Base-by-base conservation (phyloP, 2,329 filamentous ascomycete species). In the Knufia petricola region DNA sequence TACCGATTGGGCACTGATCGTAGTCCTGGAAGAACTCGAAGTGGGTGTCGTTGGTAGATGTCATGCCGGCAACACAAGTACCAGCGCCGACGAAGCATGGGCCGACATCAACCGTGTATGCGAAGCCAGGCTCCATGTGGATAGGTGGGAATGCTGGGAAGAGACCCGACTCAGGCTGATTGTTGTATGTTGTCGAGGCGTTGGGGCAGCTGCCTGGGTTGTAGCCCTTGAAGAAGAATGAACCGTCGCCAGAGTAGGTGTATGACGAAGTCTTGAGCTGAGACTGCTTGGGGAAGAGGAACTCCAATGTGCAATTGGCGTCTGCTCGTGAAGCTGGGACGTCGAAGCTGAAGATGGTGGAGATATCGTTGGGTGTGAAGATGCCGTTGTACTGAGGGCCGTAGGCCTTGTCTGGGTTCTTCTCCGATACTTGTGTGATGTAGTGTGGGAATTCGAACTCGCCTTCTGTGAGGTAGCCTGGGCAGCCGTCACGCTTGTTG, bases 271-370 rank as follows among this genome's bases (percentile, higher is more conserved):
- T 81, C 63, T 78, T 64, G n/a, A 83, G 74, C 28, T 80, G 64
- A 13, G 68, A 58, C 52, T 77, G 63, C 44, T 68, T 56, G 9
- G 82, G 82, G 65, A 84, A 76, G 38, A 83, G 68, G 74, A 85
- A 85, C 49, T 80, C 67, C 7, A 85, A 67, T 48, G 71, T 75
- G 67, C 82, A 86, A 4, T 66, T 76, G 65, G 78, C 77, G 56
- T 76, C 77, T 7, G 67, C 57, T 56, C 78, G 72, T 3, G 65
- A 63, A 3, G 63, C 53, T 1, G 76, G 76, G 37, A 85, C 76
- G 59, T 83, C 79, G 65, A 85, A 85, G 68, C 83, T 83, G 74
- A 82, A 85, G 59, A 84, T 74, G 10, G 75, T 74, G 8, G 75
- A 76, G 42, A 76, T 63, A 48, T 66, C 69, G 17, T 64, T 67